Evolutionary conservation across 106 monocot species (phyloP), one percentile per base, ranked within the genome.

Genomic region (Vanilla planifolia): DNA sequence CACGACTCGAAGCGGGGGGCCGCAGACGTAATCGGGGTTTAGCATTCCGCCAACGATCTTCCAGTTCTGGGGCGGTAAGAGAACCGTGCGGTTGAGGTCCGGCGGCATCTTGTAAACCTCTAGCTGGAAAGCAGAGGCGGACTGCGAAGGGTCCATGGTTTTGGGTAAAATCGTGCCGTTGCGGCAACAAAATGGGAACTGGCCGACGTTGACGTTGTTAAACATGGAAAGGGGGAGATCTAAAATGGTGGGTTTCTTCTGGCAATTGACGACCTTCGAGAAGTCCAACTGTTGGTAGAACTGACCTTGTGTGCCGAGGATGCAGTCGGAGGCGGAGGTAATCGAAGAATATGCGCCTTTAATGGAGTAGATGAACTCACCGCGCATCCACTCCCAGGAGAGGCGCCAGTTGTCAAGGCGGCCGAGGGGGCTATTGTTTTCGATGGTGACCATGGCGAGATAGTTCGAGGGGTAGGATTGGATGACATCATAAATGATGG

Each of bases 61-160:
- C 65, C 69, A 99, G 41, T 73, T 85, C 66, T 65, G 48, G 2
- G 98, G 98, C 0, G 98, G 88, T 48, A 14, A 66, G 7, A 99
- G 43, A 55, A 29, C 55, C 36, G 92, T 92, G 41, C 81, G 65
- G 63, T 92, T 88, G 43, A 92, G 53, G 57, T 99, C 79, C 1
- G 98, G 98, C 27, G 98, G 92, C 92, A 99, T 99, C 75, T 99
- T 99, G 68, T 44, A 92, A 1, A 99, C 92, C 57, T 92, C 75
- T 23, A 99, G 46, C 68, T 92, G 98, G 67, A 99, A 99, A 8
- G 88, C 71, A 0, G 98, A 88, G 20, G 43, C 32, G 4, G 98
- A 56, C 66, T 77, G 88, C 0, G 26, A 43, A 0, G 82, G 59
- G 33, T 99, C 92, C 92, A 92, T 92, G 24, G 40, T 37, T 3